These are phyloP conservation scores for Monosporozyma servazzii DNA, from an alignment of 805 yeast species.

Conservation along the genomic window DNA sequence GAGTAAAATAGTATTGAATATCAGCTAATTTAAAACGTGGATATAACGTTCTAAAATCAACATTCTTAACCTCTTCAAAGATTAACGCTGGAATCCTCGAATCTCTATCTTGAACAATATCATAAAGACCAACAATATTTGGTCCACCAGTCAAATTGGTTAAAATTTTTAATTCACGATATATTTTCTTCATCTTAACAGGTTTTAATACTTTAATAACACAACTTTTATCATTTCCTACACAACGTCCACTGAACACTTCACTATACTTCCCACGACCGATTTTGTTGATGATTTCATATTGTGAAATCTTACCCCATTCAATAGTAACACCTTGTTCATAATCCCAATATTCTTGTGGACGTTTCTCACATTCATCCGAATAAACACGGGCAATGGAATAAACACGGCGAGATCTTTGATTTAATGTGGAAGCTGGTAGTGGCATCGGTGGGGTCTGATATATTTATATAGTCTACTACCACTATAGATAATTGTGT, in stretches of 20 bases:
- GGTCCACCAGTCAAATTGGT: conserved; percentile 54
- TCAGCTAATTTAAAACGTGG: conserved; percentile 56
- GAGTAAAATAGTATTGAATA: conserved; percentile 70
- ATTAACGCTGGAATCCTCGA: conserved; percentile 79
- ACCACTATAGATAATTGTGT: not conserved
- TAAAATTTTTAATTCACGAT: conserved; percentile 78
- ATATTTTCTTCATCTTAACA: conserved; percentile 83
- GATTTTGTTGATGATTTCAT: conserved; percentile 73
- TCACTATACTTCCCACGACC: conserved; percentile 96
- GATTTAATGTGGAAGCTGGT: conserved; percentile 29
- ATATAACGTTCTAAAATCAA: conserved; percentile 73
- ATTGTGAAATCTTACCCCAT: conserved; percentile 46
- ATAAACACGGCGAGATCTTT: conserved; percentile 30
- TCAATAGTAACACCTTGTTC: conserved; percentile 48
- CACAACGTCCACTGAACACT: conserved; percentile 77
- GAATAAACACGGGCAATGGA: conserved; percentile 71
- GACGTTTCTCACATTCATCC: conserved; percentile 58
- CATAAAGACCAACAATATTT: conserved; percentile 66
- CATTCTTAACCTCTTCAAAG: conserved; percentile 76
- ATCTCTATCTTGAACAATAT: conserved; percentile 72
- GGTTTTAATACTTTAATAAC: conserved; percentile 89
- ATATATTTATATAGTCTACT: too few species aligned
- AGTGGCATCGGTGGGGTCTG: conserved; percentile 16
- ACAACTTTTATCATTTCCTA: conserved; percentile 52
- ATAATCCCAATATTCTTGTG: conserved; percentile 78